Evolutionary conservation across 148 eudicot genomes (phyloP).

Genomic region (Tetragonia tetragonoides): DNA sequence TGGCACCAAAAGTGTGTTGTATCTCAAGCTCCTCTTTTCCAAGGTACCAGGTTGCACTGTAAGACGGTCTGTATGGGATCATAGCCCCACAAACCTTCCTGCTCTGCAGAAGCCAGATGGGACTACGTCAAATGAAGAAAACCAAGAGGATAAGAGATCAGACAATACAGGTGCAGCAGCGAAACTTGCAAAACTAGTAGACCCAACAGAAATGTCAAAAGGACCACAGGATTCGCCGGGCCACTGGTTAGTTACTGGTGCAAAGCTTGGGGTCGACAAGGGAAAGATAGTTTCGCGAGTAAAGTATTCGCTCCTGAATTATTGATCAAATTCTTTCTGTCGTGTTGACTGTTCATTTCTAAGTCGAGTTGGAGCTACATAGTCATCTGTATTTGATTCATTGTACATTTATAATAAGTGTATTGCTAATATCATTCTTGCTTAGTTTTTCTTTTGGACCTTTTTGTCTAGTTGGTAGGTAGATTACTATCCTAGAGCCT

Average conservation of each 20-base stretch:
- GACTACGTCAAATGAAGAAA: conserved; percentile 31
- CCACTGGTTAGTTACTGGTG: conserved; percentile 95
- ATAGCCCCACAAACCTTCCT: conserved; percentile 58
- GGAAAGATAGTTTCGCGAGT: conserved; percentile 76
- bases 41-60: conserved; percentile 96
- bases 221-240: conserved; percentile 97
- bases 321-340: conserved; percentile 35
- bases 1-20: conserved; percentile 78
- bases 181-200: conserved; percentile 80
- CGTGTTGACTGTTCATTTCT: conserved; percentile 4
- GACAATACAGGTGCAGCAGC: conserved; percentile 44
- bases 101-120: conserved; percentile 36
- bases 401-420: conserved; percentile 9
- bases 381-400: conserved; percentile 1
- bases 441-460: too few relatives aligned
- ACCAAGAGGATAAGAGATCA: conserved; percentile 37
- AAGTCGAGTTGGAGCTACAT: neutral
- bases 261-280: conserved; percentile 94
- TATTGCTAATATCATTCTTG: too few relatives aligned
- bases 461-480: too few relatives aligned
- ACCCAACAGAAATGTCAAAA: conserved; percentile 80
- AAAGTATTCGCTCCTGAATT: conserved; percentile 89
- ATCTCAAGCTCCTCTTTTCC: conserved; percentile 93
- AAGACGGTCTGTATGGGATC: conserved; percentile 96
- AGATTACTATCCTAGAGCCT: too few relatives aligned